phyloP scores from a whole-genome alignment of 177 flowering plant species.

The Tripterygium wilfordii region DNA sequence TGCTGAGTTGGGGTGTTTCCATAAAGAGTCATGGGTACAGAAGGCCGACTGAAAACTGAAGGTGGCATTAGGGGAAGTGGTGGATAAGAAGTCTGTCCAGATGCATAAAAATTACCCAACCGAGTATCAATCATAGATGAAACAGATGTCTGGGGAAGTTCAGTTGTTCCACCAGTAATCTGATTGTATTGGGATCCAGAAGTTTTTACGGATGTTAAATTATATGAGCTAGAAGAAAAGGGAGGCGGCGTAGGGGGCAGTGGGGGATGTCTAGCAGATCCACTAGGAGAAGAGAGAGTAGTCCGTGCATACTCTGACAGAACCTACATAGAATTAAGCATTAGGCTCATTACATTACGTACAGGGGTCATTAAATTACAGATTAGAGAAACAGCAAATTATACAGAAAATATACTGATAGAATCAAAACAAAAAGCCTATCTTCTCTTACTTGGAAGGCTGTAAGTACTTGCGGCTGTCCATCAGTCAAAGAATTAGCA shows the following conservation, averaged over 20 bases:
- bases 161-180: conserved; percentile 32
- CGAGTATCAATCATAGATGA: conserved; percentile 32
- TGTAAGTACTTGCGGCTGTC: conserved; percentile 30
- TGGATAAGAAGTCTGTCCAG: conserved; percentile 41
- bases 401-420: conserved; percentile 7
- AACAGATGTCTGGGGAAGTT: conserved; percentile 33
- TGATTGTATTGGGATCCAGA: conserved; percentile 38
- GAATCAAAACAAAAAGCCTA: conserved; percentile 1
- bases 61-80: conserved; percentile 43
- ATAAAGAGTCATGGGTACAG: conserved; percentile 42
- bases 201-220: conserved; percentile 31
- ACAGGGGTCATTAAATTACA: no score
- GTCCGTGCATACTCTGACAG: conserved; percentile 50
- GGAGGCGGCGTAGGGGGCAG: conserved; percentile 97
- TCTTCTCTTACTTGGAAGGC: conserved; percentile 32
- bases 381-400: conserved; percentile 10
- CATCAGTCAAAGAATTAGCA: conserved; percentile 37
- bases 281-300: conserved; percentile 47
- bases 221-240: conserved; percentile 37
- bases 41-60: conserved; percentile 45
- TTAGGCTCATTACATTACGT: no score
- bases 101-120: conserved; percentile 27
- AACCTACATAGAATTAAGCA: conserved; percentile 32
- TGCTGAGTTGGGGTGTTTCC: conserved; percentile 40
- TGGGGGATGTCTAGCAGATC: conserved; percentile 65